Conservation (phyloP, 768 basidiomycete genomes). For the Leucosporidium creatinivorum region DNA sequence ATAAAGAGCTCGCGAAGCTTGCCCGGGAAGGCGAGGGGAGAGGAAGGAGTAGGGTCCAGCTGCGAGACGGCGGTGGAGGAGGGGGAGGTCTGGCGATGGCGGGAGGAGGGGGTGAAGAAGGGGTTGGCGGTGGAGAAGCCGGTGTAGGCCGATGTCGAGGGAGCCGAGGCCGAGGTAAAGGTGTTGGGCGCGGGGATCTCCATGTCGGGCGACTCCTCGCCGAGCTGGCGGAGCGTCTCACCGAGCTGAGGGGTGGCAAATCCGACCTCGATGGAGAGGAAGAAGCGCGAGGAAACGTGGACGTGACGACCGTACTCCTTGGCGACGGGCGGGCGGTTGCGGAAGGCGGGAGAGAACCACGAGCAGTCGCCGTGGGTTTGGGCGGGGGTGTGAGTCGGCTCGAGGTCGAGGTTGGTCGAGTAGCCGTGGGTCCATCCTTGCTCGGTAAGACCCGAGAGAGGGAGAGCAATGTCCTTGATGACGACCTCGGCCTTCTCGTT, state of each 20-base stretch:
- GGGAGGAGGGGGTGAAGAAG: slow-evolving; percentile 24
- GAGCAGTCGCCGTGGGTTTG: slow-evolving; percentile 35
- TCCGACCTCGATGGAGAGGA: slow-evolving; percentile 37
- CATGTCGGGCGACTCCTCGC: slow-evolving; percentile 27
- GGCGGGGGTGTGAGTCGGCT: slow-evolving; percentile 28
- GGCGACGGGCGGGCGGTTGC: slow-evolving; percentile 22
- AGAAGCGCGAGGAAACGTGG: slow-evolving; percentile 37
- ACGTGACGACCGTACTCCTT: slow-evolving; percentile 34
- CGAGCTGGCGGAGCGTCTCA: slow-evolving; percentile 25
- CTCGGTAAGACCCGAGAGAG: slow-evolving; percentile 24
- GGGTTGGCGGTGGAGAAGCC: slow-evolving; percentile 32
- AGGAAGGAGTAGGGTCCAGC: not conserved
- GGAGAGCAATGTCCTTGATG: slow-evolving; percentile 35
- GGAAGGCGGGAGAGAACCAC: slow-evolving; percentile 37
- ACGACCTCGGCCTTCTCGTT: slow-evolving; percentile 34
- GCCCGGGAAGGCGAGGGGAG: slow-evolving; percentile 34
- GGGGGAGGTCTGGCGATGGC: not conserved
- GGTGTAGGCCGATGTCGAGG: slow-evolving; percentile 21
- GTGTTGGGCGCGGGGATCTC: slow-evolving; percentile 30
- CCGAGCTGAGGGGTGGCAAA: slow-evolving; percentile 31
- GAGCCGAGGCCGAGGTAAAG: slow-evolving; percentile 27
- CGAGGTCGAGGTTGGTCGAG: slow-evolving; percentile 35
- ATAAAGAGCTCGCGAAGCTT: slow-evolving; percentile 37
- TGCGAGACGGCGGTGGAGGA: not conserved
- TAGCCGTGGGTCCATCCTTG: slow-evolving; percentile 35